These are phyloP conservation scores for Neltuma alba DNA, from an alignment of 306 rosid genomes.

Conservation along the genomic window DNA sequence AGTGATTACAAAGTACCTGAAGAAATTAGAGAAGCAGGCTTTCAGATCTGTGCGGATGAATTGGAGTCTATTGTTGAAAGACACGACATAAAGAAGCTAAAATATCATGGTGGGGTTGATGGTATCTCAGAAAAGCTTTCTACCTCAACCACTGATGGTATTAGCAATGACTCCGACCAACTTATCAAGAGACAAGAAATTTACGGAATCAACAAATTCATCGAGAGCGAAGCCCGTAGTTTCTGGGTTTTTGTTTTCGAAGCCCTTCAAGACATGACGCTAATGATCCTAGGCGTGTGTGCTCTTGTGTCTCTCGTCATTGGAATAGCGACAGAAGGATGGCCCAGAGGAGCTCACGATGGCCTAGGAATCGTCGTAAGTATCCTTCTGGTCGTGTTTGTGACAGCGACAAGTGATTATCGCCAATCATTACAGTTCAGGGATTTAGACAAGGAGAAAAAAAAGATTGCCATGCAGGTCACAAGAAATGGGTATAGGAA, in stretches of 20 bases:
- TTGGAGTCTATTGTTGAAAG: conserved; percentile 86
- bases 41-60: conserved; percentile 80
- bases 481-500: conserved; percentile 91
- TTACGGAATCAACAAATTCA: conserved; percentile 76
- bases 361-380: conserved; percentile 97
- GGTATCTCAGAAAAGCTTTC: conserved; percentile 74
- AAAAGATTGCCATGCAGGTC: conserved; percentile 82
- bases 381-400: conserved; percentile 84
- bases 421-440: conserved; percentile 90
- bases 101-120: conserved; percentile 70
- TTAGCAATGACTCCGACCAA: conserved; percentile 43
- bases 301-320: conserved; percentile 79
- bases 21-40: conserved; percentile 82
- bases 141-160: conserved; percentile 66
- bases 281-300: conserved; percentile 87
- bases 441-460: conserved; percentile 96
- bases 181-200: conserved; percentile 55
- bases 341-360: conserved; percentile 96
- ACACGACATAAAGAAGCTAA: conserved; percentile 77
- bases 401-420: conserved; percentile 90
- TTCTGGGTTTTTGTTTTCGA: conserved; percentile 85
- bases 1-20: conserved; percentile 73
- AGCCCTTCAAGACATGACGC: conserved; percentile 96
- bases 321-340: conserved; percentile 82
- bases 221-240: conserved; percentile 69